phyloP scores from a whole-genome alignment of 2,329 filamentous ascomycete species.

The Teratosphaeria epicoccoides region DNA sequence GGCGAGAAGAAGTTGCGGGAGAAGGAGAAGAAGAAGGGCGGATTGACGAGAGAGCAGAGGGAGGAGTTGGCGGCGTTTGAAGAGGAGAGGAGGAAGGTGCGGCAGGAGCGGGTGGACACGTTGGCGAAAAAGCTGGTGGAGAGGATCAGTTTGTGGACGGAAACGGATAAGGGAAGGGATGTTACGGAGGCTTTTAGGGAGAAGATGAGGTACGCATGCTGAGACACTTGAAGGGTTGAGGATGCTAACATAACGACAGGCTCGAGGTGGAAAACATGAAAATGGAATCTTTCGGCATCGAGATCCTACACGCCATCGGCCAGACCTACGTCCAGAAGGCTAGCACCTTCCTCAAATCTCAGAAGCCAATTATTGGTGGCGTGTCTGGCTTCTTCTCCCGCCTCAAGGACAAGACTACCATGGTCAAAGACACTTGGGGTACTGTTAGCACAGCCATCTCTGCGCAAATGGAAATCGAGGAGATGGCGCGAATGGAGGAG shows the following conservation, averaged over 20 bases:
- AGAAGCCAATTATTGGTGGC: slow-evolving; percentile 75
- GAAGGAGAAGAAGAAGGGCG: slow-evolving; percentile 83
- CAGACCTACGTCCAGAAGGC: slow-evolving; percentile 83
- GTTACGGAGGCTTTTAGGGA: slow-evolving; percentile 85
- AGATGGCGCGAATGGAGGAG: slow-evolving; percentile 95
- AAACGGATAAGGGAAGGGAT: slow-evolving; percentile 80
- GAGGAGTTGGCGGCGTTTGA: slow-evolving; percentile 87
- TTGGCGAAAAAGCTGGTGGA: slow-evolving; percentile 78
- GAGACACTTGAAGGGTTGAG: background rate
- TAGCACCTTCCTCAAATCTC: slow-evolving; percentile 77
- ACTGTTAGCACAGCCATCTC: slow-evolving; percentile 94
- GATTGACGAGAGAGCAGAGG: slow-evolving; percentile 79
- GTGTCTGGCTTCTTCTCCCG: slow-evolving; percentile 90
- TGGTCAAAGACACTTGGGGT: slow-evolving; percentile 97
- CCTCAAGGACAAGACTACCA: slow-evolving; percentile 89
- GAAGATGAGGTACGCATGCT: slow-evolving; percentile 57
- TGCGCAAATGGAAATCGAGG: slow-evolving; percentile 96
- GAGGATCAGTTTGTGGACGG: slow-evolving; percentile 88
- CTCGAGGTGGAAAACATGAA: slow-evolving; percentile 96
- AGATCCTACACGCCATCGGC: slow-evolving; percentile 92
- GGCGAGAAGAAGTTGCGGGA: slow-evolving; percentile 67
- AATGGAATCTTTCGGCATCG: slow-evolving; percentile 96
- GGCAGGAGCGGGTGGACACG: slow-evolving; percentile 80
- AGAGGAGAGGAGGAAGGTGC: slow-evolving; percentile 68
- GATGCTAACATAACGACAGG: background rate